Conservation (phyloP, 2,329 filamentous ascomycete genomes). For the Alternaria consortialis region DNA sequence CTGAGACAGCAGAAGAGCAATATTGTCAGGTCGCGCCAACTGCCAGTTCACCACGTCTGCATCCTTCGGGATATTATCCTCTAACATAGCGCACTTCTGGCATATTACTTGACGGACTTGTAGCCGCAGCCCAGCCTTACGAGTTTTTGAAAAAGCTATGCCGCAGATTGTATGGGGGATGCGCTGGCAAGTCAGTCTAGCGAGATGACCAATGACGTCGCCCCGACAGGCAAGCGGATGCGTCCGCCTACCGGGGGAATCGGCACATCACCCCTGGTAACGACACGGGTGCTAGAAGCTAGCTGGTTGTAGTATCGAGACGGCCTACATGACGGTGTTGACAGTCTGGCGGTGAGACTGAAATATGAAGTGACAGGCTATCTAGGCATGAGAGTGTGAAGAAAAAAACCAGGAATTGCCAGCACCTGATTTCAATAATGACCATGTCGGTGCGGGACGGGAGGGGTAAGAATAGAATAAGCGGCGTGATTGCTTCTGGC, state of each 20-base stretch:
- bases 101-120: conserved; percentile 23
- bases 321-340: conserved; percentile 11
- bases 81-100: background rate
- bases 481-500: conserved; percentile 11
- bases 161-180: conserved; percentile 31
- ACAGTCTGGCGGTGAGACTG: conserved; percentile 17
- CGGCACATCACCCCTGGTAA: conserved; percentile 29
- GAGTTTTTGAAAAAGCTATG: conserved; percentile 3
- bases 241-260: conserved; percentile 18
- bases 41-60: conserved; percentile 31
- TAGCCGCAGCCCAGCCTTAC: conserved; percentile 24
- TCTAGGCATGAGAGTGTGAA: background rate
- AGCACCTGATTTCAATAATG: background rate
- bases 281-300: conserved; percentile 18
- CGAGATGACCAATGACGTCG: conserved; percentile 25
- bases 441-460: background rate
- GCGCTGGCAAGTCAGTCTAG: conserved; percentile 37
- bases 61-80: conserved; percentile 1
- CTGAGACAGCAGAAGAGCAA: background rate
- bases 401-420: background rate
- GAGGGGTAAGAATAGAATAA: conserved; percentile 13
- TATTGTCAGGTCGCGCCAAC: background rate
- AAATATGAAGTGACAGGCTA: conserved; percentile 3
- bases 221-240: conserved; percentile 20
- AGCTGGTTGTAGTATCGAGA: conserved; percentile 5